These are phyloP conservation scores for Pachyrhizus erosus DNA, from an alignment of 306 rosid species.

Conservation along the genomic window DNA sequence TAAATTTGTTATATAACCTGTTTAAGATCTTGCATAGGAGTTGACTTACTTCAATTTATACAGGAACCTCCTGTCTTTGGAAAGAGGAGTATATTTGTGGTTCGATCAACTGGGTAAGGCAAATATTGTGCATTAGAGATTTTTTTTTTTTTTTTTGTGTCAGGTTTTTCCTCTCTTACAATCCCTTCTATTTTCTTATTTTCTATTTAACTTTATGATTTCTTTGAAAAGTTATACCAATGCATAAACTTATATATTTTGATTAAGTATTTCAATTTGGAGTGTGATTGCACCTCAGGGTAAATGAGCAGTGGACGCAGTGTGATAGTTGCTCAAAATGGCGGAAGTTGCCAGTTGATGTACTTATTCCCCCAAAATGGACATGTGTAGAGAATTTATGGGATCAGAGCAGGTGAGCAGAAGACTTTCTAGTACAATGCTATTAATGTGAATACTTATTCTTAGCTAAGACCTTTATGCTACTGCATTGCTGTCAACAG, in stretches of 20 bases:
- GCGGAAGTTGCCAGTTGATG: constrained; percentile 87
- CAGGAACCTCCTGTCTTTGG: constrained; percentile 99
- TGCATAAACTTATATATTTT: constrained; percentile 23
- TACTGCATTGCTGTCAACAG: constrained; percentile 56
- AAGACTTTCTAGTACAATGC: constrained; percentile 15
- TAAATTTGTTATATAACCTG: constrained; percentile 6
- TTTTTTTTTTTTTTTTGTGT: constrained; percentile 18
- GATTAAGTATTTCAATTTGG: constrained; percentile 42
- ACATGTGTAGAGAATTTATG: constrained; percentile 78
- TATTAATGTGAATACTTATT: constrained; percentile 29
- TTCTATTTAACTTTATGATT: constrained; percentile 19
- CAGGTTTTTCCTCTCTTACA: background rate
- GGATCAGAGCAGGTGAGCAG: constrained; percentile 84
- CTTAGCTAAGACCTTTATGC: constrained; percentile 32
- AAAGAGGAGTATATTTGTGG: constrained; percentile 85
- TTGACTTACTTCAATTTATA: constrained; percentile 43
- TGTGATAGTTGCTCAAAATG: constrained; percentile 95
- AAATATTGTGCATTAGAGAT: constrained; percentile 5
- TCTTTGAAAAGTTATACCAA: constrained; percentile 13
- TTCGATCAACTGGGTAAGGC: constrained; percentile 80
- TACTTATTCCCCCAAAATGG: constrained; percentile 90
- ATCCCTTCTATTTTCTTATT: background rate
- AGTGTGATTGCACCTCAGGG: constrained; percentile 60
- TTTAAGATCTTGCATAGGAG: constrained; percentile 19
- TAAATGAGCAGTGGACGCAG: constrained; percentile 95